Conservation (phyloP, 164 flowering plant genomes). For the Tetracentron sinense region DNA sequence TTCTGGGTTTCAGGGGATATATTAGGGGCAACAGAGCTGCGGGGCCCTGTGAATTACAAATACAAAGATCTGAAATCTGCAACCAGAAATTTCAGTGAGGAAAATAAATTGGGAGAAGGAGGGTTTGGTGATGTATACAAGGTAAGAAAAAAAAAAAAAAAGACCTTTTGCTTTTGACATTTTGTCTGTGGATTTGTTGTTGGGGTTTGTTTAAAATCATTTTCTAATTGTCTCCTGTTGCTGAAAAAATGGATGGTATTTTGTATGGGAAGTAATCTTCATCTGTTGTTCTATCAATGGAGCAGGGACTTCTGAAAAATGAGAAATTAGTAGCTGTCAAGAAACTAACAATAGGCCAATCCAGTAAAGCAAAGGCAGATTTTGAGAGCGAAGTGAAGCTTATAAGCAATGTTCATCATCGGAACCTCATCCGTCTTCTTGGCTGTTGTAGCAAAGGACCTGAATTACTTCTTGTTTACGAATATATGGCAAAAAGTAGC, state of each 20-base stretch:
- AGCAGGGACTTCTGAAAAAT: slow-evolving; percentile 43
- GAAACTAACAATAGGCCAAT: slow-evolving; percentile 33
- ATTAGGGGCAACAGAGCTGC: slow-evolving; percentile 49
- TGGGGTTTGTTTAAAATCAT: too few relatives aligned
- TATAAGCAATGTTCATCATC: slow-evolving; percentile 55
- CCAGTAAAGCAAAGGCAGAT: slow-evolving; percentile 30
- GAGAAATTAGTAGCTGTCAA: slow-evolving; percentile 56
- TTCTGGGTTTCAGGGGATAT: slow-evolving; percentile 31
- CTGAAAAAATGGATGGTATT: too few relatives aligned
- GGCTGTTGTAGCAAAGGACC: slow-evolving; percentile 56
- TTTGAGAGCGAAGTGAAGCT: slow-evolving; percentile 51
- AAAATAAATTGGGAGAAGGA: slow-evolving; percentile 55
- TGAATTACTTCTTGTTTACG: slow-evolving; percentile 47
- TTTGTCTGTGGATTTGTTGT: too few relatives aligned
- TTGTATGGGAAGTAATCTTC: too few relatives aligned
- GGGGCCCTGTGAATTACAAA: slow-evolving; percentile 38
- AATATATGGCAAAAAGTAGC: slow-evolving; percentile 54
- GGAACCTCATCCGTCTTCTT: slow-evolving; percentile 56
- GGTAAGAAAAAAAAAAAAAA: slow-evolving; percentile 25
- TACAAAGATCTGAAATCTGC: slow-evolving; percentile 45
- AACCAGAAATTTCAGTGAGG: slow-evolving; percentile 43
- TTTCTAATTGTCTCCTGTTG: too few relatives aligned
- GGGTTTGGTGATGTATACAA: slow-evolving; percentile 61
- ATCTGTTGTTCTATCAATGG: too few relatives aligned
- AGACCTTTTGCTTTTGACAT: too few relatives aligned